phyloP scores from a whole-genome alignment of 106 monocot genomes.

The Acorus gramineus region DNA sequence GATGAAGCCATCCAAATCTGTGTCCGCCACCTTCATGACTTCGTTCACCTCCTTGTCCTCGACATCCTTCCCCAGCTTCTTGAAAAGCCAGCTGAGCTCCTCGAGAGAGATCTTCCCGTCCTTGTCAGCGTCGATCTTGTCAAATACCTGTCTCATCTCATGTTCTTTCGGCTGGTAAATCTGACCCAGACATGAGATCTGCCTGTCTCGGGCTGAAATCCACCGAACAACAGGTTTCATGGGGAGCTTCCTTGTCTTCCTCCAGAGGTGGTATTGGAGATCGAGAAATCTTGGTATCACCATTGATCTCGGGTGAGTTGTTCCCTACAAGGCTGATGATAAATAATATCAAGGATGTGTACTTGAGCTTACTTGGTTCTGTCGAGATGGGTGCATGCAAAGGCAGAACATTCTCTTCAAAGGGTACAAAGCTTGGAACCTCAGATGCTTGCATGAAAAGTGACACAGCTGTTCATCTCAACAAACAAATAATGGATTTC shows the following conservation, averaged over 20 bases:
- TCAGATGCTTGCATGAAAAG: too few relatives aligned
- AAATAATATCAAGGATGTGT: too few relatives aligned
- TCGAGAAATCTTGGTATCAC: slow-evolving; percentile 19
- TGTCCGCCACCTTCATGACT: slow-evolving; percentile 30
- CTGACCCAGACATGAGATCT: slow-evolving; percentile 26
- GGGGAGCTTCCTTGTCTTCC: slow-evolving; percentile 16
- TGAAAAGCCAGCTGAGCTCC: slow-evolving; percentile 31
- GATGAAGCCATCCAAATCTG: slow-evolving; percentile 30
- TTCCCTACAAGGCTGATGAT: too few relatives aligned
- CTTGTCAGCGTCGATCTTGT: slow-evolving; percentile 33
- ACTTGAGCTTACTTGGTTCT: too few relatives aligned
- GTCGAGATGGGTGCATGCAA: too few relatives aligned
- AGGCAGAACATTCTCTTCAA: too few relatives aligned
- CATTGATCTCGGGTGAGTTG: slow-evolving; percentile 7
- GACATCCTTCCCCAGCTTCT: slow-evolving; percentile 15
- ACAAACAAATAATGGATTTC: too few relatives aligned
- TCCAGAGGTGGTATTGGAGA: slow-evolving; percentile 33
- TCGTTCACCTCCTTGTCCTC: slow-evolving; percentile 17
- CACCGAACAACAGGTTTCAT: slow-evolving; percentile 14
- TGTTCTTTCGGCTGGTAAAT: slow-evolving; percentile 27
- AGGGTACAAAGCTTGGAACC: too few relatives aligned
- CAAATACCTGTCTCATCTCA: slow-evolving; percentile 61
- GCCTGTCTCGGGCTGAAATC: slow-evolving; percentile 26
- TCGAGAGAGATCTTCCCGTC: slow-evolving; percentile 29
- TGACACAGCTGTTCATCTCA: too few relatives aligned